Evolutionary conservation across 371 early-diverging fungal species (phyloP).

Genomic region (Saksenaea oblongispora): DNA sequence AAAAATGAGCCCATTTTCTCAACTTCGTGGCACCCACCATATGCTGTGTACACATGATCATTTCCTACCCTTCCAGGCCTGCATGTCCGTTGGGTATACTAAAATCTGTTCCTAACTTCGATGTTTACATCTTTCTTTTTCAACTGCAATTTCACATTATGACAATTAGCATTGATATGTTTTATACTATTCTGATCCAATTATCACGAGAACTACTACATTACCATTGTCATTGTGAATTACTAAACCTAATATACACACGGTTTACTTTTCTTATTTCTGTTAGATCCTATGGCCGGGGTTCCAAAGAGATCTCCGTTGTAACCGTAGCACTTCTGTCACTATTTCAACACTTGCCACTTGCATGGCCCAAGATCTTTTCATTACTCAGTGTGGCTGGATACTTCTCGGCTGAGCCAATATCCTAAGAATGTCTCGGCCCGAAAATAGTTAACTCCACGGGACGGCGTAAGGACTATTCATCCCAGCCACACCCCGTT

Average conservation of each 20-base stretch:
- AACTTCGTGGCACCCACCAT: neutral
- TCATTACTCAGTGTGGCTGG: neutral
- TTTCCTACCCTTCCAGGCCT: neutral
- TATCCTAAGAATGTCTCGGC: too few species aligned
- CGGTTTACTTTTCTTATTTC: neutral
- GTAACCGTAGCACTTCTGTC: neutral
- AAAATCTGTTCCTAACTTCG: neutral
- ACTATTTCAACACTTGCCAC: neutral
- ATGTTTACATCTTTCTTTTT: neutral
- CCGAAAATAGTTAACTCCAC: too few species aligned
- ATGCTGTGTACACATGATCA: neutral
- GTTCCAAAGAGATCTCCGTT: neutral
- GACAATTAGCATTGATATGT: neutral
- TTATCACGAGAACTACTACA: too few species aligned
- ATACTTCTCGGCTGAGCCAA: too few species aligned
- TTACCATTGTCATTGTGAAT: too few species aligned
- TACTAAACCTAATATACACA: too few species aligned
- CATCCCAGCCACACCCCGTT: too few species aligned
- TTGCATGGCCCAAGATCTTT: neutral
- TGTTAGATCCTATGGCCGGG: neutral
- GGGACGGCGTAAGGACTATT: too few species aligned
- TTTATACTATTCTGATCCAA: too few species aligned
- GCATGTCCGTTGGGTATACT: neutral
- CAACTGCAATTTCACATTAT: neutral
- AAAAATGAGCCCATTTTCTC: neutral